Evolutionary conservation across 495 filamentous ascomycete species (phyloP), one percentile per base, ranked within the genome.

Genomic region (Trichoderma gamsii): DNA sequence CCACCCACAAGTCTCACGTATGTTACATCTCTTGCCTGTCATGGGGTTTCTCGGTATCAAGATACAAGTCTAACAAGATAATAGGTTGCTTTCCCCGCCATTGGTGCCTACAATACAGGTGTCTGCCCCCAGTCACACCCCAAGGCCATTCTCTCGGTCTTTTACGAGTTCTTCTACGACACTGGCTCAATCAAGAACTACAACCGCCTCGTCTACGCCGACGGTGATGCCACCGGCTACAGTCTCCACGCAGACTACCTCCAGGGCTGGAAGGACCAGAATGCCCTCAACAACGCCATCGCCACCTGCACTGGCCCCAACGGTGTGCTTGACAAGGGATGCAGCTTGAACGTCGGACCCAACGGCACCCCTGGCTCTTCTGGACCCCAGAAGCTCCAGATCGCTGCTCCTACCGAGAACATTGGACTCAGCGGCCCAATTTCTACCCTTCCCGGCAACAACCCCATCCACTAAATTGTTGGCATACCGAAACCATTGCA

Each of bases 191-290:
- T 82, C 69, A 79, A 79, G 69, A 82, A 83, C 73, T 82, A 83
- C 56, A 78, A 78, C 70, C 89, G 88, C 41, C 90, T 90, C 74
- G 87, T 92, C 66, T 84, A 85, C 69, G 78, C 87, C 68, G 87
- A 83, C 73, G 85, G 85, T 32, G 85, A 88, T 64, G 76, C 76
- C 38, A 85, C 84, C 25, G 84, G 84, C 61, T 86, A 77, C 74
- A 80, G 78, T 43, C 83, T 84, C 59, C 89, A 92, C 76, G 88
- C 83, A 43, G 89, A 92, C 76, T 91, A 91, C 76, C 77, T 92
- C 52, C 84, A 89, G 61, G 90, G 89, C 44, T 93, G 90, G 90
- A 61, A 3, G 8, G 85, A 92, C 70, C 73, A 80, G 64, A 69
- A 76, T 9, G 79, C 82, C 64, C 84, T 92, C 23, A 82, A 90